A percentile compares a stretch with the other conserved stretches of the same genome.
Conservation (phyloP, 2,329 filamentous ascomycete genomes). For the Mycosphaerella sp. region DNA sequence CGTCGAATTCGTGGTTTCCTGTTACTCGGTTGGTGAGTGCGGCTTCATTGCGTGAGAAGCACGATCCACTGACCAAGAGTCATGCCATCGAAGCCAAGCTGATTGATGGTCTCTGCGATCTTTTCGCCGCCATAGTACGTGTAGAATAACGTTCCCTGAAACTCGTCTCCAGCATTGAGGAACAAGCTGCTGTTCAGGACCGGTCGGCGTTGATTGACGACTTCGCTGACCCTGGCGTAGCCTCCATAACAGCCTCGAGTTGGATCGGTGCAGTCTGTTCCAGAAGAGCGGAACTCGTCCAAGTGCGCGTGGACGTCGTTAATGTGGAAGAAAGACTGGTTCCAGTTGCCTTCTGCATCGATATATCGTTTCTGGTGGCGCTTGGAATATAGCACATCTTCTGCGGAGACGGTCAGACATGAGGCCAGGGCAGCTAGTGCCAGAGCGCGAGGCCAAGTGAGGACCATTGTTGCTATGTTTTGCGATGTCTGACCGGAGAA, state of each 20-base stretch:
- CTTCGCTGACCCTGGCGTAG: conserved; percentile 58
- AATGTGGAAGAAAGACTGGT: conserved; percentile 55
- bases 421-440: conserved; percentile 1
- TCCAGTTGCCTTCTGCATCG: conserved; percentile 23
- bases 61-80: conserved; percentile 42
- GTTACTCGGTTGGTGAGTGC: too few relatives aligned
- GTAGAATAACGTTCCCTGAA: conserved; percentile 64
- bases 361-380: conserved; percentile 22
- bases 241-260: conserved; percentile 57
- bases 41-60: too few relatives aligned
- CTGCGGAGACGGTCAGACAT: conserved; percentile 9
- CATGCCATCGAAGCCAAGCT: conserved; percentile 62
- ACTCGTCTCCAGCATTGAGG: conserved; percentile 63
- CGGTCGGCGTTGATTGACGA: conserved; percentile 52
- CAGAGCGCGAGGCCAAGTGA: neutral
- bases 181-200: conserved; percentile 56
- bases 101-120: conserved; percentile 60
- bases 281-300: conserved; percentile 56
- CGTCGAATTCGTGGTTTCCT: conserved; percentile 61
- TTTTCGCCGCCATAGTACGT: conserved; percentile 60
- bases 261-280: conserved; percentile 55
- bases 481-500: neutral
- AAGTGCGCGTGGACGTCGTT: conserved; percentile 65
- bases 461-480: neutral
- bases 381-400: conserved; percentile 23